These are phyloP conservation scores for Stenocarpella maydis DNA, from an alignment of 2,329 filamentous ascomycete species.

Conservation along the genomic window DNA sequence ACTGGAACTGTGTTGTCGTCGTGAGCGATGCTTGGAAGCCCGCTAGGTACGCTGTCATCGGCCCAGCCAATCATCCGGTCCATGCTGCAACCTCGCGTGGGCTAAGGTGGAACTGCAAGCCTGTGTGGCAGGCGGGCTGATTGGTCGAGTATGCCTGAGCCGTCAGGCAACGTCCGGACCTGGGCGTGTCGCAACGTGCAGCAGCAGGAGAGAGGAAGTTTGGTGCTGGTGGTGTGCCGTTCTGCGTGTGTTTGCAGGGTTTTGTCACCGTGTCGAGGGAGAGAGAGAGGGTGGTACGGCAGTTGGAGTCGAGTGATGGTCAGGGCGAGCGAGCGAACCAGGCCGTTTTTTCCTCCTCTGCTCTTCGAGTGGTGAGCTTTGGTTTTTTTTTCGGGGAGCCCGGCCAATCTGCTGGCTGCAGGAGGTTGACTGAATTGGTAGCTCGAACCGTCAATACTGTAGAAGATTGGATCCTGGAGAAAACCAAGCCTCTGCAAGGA, in stretches of 20 bases:
- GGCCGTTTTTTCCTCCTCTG: conserved; percentile 8
- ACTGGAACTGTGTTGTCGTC: conserved; percentile 37
- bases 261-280: conserved; percentile 25
- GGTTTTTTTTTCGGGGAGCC: conserved; percentile 11
- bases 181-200: conserved; percentile 27
- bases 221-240: conserved; percentile 19
- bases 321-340: conserved; percentile 16
- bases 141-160: conserved; percentile 32
- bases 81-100: conserved; percentile 34
- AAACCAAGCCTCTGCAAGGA: conserved; percentile 22
- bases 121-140: conserved; percentile 29
- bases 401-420: conserved; percentile 7
- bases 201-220: conserved; percentile 18
- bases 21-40: conserved; percentile 34
- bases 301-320: conserved; percentile 29
- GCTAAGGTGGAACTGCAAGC: conserved; percentile 32
- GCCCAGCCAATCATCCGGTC: conserved; percentile 36
- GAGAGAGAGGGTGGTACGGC: conserved; percentile 20
- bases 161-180: conserved; percentile 24
- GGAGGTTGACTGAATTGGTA: conserved; percentile 21
- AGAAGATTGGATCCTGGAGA: conserved; percentile 25
- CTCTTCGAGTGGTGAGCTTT: conserved; percentile 14
- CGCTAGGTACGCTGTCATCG: conserved; percentile 34
- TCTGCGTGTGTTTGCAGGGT: conserved; percentile 24
- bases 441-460: conserved; percentile 16